A percentile compares a stretch with the other conserved stretches of the same genome.
Evolutionary conservation across 495 filamentous ascomycete genomes (phyloP).

Genomic region (Platismatia glauca): DNA sequence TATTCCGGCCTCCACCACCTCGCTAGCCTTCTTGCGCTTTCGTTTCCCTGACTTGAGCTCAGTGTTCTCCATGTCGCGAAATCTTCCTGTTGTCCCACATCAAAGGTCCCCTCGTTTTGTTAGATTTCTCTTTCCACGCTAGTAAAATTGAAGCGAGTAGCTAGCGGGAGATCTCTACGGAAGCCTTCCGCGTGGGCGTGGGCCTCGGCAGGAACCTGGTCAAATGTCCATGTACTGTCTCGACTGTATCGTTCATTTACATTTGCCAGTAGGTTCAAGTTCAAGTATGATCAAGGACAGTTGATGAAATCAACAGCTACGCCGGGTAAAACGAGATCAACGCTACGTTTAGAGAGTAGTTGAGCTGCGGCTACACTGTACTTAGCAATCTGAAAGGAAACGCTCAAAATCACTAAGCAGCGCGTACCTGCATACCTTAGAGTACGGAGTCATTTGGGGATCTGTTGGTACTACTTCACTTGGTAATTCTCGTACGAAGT

Average conservation of each 20-base stretch:
- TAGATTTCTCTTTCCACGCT: background rate
- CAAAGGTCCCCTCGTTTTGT: background rate
- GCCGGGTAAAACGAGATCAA: background rate
- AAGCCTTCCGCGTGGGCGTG: too few species aligned
- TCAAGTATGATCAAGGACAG: background rate
- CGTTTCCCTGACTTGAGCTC: slow-evolving; percentile 60
- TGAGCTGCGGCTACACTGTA: background rate
- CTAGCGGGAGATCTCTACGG: background rate
- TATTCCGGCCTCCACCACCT: background rate
- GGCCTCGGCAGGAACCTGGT: too few species aligned
- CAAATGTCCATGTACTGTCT: too few species aligned
- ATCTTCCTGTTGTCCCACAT: background rate
- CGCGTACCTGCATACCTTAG: background rate
- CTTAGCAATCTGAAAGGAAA: background rate
- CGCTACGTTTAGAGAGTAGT: background rate
- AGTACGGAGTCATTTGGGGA: too few species aligned
- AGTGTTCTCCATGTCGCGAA: slow-evolving; percentile 35
- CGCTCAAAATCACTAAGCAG: background rate
- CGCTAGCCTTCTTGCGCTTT: slow-evolving; percentile 46
- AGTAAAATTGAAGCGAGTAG: slow-evolving; percentile 7
- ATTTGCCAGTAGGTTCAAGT: background rate
- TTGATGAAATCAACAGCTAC: background rate
- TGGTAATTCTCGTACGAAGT: too few species aligned
- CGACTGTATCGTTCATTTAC: too few species aligned
- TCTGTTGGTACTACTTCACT: too few species aligned